Evolutionary conservation across 192 early-diverging fungal species (phyloP).

Genomic region (Backusella tuberculispora): DNA sequence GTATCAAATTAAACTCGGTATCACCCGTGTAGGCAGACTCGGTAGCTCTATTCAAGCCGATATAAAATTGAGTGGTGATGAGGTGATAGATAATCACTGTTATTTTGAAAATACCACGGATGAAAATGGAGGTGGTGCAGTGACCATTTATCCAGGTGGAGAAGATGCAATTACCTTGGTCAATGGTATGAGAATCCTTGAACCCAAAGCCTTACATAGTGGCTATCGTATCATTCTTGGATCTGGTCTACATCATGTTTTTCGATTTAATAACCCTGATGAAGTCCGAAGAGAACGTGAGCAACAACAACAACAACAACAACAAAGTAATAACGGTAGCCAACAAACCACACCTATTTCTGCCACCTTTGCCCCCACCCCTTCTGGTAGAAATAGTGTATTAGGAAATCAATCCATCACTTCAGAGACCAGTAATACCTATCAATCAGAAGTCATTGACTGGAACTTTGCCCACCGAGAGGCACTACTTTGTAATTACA

Average conservation of each 20-base stretch:
- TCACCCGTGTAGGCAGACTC: slow-evolving; percentile 59
- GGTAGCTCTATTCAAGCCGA: slow-evolving; percentile 36
- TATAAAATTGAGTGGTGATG: slow-evolving; percentile 55
- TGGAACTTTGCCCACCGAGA: slow-evolving; percentile 80
- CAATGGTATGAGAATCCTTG: slow-evolving; percentile 70
- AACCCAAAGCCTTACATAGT: slow-evolving; percentile 60
- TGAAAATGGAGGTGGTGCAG: slow-evolving; percentile 36
- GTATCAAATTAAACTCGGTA: slow-evolving; percentile 71
- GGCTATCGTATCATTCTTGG: slow-evolving; percentile 84
- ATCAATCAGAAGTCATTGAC: slow-evolving; percentile 56
- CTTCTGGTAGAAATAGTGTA: slow-evolving; percentile 4
- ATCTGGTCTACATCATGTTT: slow-evolving; percentile 68
- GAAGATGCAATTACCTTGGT: slow-evolving; percentile 67
- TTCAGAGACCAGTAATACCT: slow-evolving; percentile 37
- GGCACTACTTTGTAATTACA: slow-evolving; percentile 51
- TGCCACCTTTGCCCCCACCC: not conserved
- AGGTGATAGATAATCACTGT: slow-evolving; percentile 62
- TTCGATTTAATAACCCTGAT: slow-evolving; percentile 83
- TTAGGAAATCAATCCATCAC: slow-evolving; percentile 24
- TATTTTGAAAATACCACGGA: slow-evolving; percentile 57
- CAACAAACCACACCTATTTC: slow-evolving; percentile 2
- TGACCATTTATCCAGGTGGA: slow-evolving; percentile 61
- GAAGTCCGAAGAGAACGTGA: slow-evolving; percentile 73
- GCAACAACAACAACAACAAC: slow-evolving; percentile 24
- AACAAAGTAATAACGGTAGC: too few relatives aligned